These are phyloP conservation scores for Phytopythium kandeliae DNA, from an alignment of 352 stramenopile species.

Conservation along the genomic window DNA sequence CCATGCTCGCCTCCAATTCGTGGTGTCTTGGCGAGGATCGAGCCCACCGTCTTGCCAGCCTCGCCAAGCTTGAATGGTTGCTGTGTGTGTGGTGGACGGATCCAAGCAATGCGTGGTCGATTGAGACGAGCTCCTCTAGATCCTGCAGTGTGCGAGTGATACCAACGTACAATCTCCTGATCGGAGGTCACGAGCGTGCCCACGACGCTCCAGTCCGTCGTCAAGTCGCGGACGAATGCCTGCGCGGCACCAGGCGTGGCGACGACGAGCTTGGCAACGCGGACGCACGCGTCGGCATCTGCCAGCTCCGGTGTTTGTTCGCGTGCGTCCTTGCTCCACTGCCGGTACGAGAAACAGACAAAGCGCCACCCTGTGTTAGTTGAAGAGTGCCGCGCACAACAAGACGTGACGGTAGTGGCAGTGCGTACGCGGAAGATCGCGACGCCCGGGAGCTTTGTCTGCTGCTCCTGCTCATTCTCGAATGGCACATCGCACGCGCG, in stretches of 20 bases:
- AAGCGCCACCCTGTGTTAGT: background rate
- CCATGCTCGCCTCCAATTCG: constrained; percentile 20
- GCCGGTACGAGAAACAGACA: background rate
- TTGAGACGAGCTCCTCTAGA: background rate
- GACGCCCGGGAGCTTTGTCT: constrained; percentile 13
- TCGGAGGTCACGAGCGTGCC: constrained; percentile 50
- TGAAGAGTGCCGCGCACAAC: background rate
- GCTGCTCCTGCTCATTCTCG: constrained; percentile 17
- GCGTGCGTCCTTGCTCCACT: constrained; percentile 49
- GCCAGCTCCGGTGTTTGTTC: constrained; percentile 9
- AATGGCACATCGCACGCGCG: constrained; percentile 31
- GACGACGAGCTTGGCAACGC: constrained; percentile 39
- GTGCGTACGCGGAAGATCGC: constrained; percentile 55
- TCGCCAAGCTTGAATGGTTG: constrained; percentile 19
- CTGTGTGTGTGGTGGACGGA: constrained; percentile 7
- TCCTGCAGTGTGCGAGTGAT: background rate
- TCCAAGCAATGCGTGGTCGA: background rate
- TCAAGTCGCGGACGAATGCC: constrained; percentile 40
- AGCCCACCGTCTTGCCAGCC: constrained; percentile 9
- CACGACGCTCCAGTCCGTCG: constrained; percentile 33
- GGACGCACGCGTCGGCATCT: constrained; percentile 1
- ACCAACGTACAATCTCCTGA: constrained; percentile 32
- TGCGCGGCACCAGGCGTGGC: constrained; percentile 36
- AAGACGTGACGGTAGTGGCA: background rate
- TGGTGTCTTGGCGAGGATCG: constrained; percentile 38